phyloP scores from a whole-genome alignment of 768 basidiomycete genomes.

The Sutorius australiensis region DNA sequence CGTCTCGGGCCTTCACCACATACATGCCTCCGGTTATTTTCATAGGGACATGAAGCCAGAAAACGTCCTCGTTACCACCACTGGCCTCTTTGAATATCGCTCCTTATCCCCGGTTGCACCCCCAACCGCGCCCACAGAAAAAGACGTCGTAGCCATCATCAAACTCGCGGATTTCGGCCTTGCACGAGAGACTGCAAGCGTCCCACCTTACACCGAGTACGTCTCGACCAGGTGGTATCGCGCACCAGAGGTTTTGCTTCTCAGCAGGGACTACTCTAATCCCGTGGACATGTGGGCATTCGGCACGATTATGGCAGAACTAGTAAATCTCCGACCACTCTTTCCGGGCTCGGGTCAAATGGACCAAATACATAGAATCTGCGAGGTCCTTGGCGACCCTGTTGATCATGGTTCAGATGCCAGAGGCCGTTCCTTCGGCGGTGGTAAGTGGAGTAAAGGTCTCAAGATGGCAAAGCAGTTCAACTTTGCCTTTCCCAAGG shows the following conservation, averaged over 20 bases:
- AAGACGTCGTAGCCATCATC: constrained; percentile 94
- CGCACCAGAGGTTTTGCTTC: constrained; percentile 91
- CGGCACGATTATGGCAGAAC: constrained; percentile 96
- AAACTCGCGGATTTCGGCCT: constrained; percentile 99
- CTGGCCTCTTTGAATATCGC: constrained; percentile 89
- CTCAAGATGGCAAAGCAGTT: constrained; percentile 82
- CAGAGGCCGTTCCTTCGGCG: constrained; percentile 68
- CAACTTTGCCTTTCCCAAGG: constrained; percentile 89
- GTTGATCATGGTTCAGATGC: constrained; percentile 76
- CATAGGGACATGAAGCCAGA: constrained; percentile 99
- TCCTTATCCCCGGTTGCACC: constrained; percentile 68
- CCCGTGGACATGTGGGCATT: constrained; percentile 99
- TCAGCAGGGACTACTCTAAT: constrained; percentile 90
- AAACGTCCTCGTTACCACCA: constrained; percentile 97
- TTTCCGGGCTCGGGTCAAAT: constrained; percentile 93
- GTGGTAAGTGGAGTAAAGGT: constrained; percentile 84
- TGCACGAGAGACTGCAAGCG: constrained; percentile 81
- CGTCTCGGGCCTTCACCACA: constrained; percentile 85
- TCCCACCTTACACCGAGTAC: constrained; percentile 97
- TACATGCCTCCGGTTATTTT: constrained; percentile 91
- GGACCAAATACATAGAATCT: constrained; percentile 89
- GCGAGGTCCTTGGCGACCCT: constrained; percentile 92
- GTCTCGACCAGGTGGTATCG: constrained; percentile 99
- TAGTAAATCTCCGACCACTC: constrained; percentile 90
- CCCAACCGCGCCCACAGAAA: constrained; percentile 67